Evolutionary conservation across 345 rosid genomes (phyloP), one percentile per base, ranked within the genome.

Genomic region (Hibiscus syriacus): DNA sequence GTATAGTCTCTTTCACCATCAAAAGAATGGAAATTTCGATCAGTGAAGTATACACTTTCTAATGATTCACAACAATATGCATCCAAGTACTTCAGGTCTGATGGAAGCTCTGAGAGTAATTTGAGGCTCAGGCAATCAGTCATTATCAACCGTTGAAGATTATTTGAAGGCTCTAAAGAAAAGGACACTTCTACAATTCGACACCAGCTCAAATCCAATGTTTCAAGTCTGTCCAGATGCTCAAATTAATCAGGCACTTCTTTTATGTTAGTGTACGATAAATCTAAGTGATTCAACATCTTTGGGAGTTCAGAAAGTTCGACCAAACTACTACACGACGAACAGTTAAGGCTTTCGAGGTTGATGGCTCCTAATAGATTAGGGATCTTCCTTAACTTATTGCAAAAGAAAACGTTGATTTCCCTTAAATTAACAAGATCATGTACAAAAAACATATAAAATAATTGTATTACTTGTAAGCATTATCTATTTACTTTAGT

Each of bases 351-450:
- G 1, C 5, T 29, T 2, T 1, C 3, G 2, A 41, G 46, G 46
- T 13, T 41, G 46, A 41, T 41, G 46, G 16, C 46, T 41, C 46
- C 46, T 12, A 13, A 41, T 4, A 41, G 11, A 7, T 52, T 0
- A 0, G 26, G 6, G 11, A 20, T 52, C 55, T 19, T 2, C 55
- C 13, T 10, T 20, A 9, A 8, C 0, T 22, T 52, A 2, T 2
- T 1, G 1, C 23, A 20, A 20, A 2, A 52, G 36, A 8, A 32
- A 45, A 3, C 4, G 3, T 41, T 6, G 0, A 45, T 3, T 0
- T 41, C 26, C 64, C 54, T 76, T 16, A 81, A 67, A 59, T 68
- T 81, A 26, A 16, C 58, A 50, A 68, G 64, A 76, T 41, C 64
- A 77, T 81, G 55, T 55, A 11, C 2, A 27, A 52, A 36, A 0